Evolutionary conservation across 2,329 filamentous ascomycete genomes (phyloP).

Genomic region (Orbilia blumenaviensis): DNA sequence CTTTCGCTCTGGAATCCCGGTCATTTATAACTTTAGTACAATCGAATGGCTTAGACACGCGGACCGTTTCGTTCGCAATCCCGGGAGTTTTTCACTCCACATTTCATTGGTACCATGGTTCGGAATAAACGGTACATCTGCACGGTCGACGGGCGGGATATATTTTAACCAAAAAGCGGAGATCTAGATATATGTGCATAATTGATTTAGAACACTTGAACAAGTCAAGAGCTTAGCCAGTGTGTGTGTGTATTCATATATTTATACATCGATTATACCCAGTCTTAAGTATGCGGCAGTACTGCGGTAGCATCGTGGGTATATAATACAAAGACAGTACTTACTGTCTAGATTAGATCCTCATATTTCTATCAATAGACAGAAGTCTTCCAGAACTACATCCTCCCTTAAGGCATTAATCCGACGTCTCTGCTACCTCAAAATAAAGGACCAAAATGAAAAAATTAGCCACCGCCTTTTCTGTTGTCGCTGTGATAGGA

Average conservation of each 20-base stretch:
- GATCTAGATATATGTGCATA: neutral
- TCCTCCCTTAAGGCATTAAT: no score
- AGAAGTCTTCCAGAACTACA: no score
- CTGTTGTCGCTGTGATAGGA: neutral
- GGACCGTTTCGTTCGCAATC: conserved; percentile 6
- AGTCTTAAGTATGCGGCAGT: no score
- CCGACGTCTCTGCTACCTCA: no score
- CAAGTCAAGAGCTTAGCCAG: no score
- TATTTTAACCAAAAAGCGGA: neutral
- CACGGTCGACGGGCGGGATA: neutral
- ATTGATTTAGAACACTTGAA: no score
- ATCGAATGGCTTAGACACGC: neutral
- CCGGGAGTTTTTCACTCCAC: neutral
- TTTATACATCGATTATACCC: no score
- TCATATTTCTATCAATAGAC: no score
- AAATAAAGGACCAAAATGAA: neutral
- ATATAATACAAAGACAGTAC: no score
- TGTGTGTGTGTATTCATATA: no score
- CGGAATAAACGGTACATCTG: neutral
- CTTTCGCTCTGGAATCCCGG: neutral
- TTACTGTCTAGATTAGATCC: no score
- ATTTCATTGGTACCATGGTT: conserved; percentile 1
- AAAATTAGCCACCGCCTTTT: neutral
- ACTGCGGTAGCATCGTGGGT: no score
- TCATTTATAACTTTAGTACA: neutral